Conservation (phyloP, 2,329 filamentous ascomycete genomes). For the Colletotrichum magnum region DNA sequence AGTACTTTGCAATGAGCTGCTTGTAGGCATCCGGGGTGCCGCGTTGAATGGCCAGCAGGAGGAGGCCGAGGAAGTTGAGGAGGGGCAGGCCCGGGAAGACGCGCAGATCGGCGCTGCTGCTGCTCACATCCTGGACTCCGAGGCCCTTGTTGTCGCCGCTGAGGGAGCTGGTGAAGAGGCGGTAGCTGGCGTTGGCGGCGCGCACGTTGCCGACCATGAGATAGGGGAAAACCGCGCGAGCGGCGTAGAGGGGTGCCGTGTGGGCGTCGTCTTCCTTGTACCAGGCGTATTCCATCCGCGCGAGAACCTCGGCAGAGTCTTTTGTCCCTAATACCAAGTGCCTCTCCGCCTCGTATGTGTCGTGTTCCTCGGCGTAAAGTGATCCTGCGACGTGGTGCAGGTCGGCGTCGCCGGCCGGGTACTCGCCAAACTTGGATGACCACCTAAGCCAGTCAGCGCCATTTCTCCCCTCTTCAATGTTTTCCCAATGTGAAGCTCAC, state of each 20-base stretch:
- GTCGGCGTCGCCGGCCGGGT: conserved; percentile 92
- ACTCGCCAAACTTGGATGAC: conserved; percentile 88
- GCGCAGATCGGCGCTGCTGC: conserved; percentile 78
- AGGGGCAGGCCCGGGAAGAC: conserved; percentile 94
- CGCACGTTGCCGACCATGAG: conserved; percentile 91
- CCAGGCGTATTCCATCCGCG: conserved; percentile 91
- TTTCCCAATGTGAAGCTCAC: conserved; percentile 58
- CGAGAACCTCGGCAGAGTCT: conserved; percentile 86
- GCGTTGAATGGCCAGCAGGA: conserved; percentile 87
- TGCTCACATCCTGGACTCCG: conserved; percentile 85
- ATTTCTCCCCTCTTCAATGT: neutral
- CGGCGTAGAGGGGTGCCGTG: conserved; percentile 87
- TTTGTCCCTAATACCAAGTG: conserved; percentile 91
- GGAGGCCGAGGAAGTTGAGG: conserved; percentile 90
- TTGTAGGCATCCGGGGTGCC: conserved; percentile 84
- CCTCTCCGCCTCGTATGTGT: conserved; percentile 92
- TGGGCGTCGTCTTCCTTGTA: conserved; percentile 91
- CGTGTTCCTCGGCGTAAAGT: conserved; percentile 92
- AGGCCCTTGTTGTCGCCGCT: conserved; percentile 65
- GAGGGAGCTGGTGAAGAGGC: conserved; percentile 66
- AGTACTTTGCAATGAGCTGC: conserved; percentile 87
- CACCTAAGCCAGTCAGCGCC: conserved; percentile 65
- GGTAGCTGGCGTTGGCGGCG: conserved; percentile 86
- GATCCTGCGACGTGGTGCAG: conserved; percentile 92
- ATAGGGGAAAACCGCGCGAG: conserved; percentile 90